These are phyloP conservation scores for Xerocomus potaroensis DNA, from an alignment of 768 basidiomycete species.

Conservation along the genomic window DNA sequence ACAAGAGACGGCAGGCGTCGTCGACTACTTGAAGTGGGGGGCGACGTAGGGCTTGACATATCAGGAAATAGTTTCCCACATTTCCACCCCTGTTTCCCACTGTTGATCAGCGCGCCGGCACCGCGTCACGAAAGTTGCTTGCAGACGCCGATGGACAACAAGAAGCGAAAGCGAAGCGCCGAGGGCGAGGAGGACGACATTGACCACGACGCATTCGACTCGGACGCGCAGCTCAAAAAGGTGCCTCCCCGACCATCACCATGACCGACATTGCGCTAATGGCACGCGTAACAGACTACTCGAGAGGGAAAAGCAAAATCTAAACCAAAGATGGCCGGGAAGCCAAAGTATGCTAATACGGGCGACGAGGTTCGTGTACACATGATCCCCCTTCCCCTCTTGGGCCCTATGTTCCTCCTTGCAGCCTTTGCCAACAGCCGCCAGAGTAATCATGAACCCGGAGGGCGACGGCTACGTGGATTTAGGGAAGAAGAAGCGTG, in stretches of 20 bases:
- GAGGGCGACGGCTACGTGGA: slow-evolving; percentile 51
- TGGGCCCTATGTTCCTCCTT: slow-evolving; percentile 17
- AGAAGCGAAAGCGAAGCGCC: slow-evolving; percentile 17
- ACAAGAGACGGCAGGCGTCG: not conserved
- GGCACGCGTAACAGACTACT: not conserved
- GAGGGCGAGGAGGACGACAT: slow-evolving; percentile 15
- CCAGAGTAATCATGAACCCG: slow-evolving; percentile 13
- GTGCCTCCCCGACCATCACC: too few relatives aligned
- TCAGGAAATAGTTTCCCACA: slow-evolving; percentile 30
- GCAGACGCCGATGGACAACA: slow-evolving; percentile 7
- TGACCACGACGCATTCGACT: slow-evolving; percentile 12
- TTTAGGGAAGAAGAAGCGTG: slow-evolving; percentile 69
- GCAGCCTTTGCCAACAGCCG: not conserved
- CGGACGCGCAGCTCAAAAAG: too few relatives aligned
- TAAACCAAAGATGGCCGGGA: slow-evolving; percentile 31
- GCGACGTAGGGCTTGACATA: slow-evolving; percentile 29
- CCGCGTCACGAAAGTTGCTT: not conserved
- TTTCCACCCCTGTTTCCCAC: slow-evolving; percentile 2
- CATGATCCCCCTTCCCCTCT: not conserved
- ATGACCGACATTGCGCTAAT: not conserved
- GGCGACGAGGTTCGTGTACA: slow-evolving; percentile 8
- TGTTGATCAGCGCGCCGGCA: not conserved
- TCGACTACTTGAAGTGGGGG: slow-evolving; percentile 12
- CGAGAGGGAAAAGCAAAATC: slow-evolving; percentile 13
- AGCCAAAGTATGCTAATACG: slow-evolving; percentile 26